Percentiles rank a stretch among this genome's conserved stretches.
phyloP scores from a whole-genome alignment of 2,329 filamentous ascomycete genomes.

The Magnaporthiopsis poae region DNA sequence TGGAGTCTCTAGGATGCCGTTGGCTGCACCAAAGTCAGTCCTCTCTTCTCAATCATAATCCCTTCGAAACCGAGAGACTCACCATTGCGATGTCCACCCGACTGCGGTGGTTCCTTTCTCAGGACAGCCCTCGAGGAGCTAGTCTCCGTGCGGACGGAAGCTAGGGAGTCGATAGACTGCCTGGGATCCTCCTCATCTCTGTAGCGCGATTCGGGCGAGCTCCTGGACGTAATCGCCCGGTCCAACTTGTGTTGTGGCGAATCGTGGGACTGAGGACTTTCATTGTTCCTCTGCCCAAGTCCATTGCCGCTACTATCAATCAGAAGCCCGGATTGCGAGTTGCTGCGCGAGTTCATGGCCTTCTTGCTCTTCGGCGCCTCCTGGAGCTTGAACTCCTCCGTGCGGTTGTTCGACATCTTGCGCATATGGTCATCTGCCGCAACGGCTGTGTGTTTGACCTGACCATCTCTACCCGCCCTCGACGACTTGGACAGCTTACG shows the following conservation, averaged over 20 bases:
- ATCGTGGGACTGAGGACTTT: slow-evolving; percentile 18
- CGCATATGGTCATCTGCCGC: slow-evolving; percentile 27
- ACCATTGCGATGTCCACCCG: slow-evolving; percentile 32
- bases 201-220: slow-evolving; percentile 49
- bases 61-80: slow-evolving; percentile 18
- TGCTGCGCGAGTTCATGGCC: slow-evolving; percentile 30
- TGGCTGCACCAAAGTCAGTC: slow-evolving; percentile 22
- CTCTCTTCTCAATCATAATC: slow-evolving; percentile 9
- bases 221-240: slow-evolving; percentile 34
- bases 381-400: slow-evolving; percentile 66
- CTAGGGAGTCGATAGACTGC: slow-evolving; percentile 33
- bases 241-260: slow-evolving; percentile 25
- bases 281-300: slow-evolving; percentile 27
- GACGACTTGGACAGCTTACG: slow-evolving; percentile 40
- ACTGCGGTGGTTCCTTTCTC: slow-evolving; percentile 53
- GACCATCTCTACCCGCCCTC: slow-evolving; percentile 24
- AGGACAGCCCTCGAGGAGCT: slow-evolving; percentile 40
- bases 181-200: slow-evolving; percentile 44
- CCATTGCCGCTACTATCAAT: slow-evolving; percentile 29
- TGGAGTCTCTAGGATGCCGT: slow-evolving; percentile 21
- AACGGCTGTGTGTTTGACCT: slow-evolving; percentile 21
- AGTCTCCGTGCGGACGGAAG: slow-evolving; percentile 29
- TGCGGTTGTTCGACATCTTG: slow-evolving; percentile 28
- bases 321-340: slow-evolving; percentile 32
- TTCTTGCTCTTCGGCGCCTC: slow-evolving; percentile 64